These are phyloP conservation scores for Pseudocercospora fuligena DNA, from an alignment of 2,329 filamentous ascomycete genomes.

Conservation along the genomic window DNA sequence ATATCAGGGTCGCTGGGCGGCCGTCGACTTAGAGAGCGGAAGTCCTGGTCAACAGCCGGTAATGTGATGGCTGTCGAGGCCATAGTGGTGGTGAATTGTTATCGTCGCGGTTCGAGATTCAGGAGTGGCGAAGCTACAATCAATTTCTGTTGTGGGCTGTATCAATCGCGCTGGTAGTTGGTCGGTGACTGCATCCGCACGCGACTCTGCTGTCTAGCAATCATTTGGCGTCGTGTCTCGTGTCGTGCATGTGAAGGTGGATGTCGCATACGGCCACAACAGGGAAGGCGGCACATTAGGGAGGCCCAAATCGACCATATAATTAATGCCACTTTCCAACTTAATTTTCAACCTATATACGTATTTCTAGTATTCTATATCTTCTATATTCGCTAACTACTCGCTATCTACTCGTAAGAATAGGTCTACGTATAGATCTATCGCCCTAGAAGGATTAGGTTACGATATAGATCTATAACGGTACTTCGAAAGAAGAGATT, in stretches of 20 bases:
- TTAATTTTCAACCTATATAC: no score
- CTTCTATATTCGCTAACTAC: no score
- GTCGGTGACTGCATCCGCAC: not conserved
- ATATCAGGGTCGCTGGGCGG: constrained; percentile 61
- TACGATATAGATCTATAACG: no score
- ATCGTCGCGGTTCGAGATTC: not conserved
- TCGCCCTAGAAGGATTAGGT: no score
- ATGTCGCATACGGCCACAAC: constrained; percentile 13
- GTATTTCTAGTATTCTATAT: no score
- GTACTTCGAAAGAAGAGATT: no score
- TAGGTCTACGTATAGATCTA: no score
- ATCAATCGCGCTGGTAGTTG: not conserved
- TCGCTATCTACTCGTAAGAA: no score
- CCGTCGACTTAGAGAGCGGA: constrained; percentile 41
- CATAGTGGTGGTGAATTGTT: constrained; percentile 22
- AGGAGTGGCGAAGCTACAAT: not conserved
- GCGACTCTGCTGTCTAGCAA: not conserved
- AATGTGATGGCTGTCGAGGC: constrained; percentile 30
- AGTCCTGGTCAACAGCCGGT: constrained; percentile 31
- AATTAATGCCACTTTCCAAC: no score
- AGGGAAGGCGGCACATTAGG: not conserved
- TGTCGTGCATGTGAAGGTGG: not conserved
- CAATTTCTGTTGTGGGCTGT: not conserved
- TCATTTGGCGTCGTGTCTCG: not conserved
- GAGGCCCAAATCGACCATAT: no score